These are phyloP conservation scores for Malus hybrid DNA, from an alignment of 331 rosid genomes.

Conservation along the genomic window DNA sequence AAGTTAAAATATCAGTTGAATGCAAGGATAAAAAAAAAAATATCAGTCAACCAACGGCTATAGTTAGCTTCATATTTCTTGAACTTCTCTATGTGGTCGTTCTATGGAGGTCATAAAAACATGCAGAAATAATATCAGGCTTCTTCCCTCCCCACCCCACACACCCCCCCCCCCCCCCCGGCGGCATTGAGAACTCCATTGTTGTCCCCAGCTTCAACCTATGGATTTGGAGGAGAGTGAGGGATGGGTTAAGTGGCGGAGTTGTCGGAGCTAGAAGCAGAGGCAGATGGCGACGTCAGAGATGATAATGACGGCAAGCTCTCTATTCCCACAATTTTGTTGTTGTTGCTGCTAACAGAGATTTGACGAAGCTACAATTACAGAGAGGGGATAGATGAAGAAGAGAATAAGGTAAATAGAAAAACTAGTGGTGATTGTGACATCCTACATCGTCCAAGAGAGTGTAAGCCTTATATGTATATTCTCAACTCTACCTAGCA, in stretches of 20 bases:
- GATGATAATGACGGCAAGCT: slow-evolving; percentile 22
- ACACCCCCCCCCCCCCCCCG: no score
- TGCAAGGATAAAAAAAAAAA: no score
- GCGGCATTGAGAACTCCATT: neutral
- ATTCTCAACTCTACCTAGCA: no score
- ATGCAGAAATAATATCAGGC: slow-evolving; percentile 11
- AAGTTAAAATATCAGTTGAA: no score
- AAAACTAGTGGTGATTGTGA: neutral
- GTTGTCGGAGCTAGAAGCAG: slow-evolving; percentile 26
- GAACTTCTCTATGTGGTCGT: slow-evolving; percentile 29
- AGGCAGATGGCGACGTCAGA: slow-evolving; percentile 17
- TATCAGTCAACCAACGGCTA: slow-evolving; percentile 33
- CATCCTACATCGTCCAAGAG: no score
- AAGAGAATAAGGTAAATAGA: neutral
- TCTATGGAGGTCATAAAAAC: slow-evolving; percentile 14
- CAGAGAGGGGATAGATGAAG: neutral
- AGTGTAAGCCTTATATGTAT: no score
- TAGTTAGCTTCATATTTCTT: slow-evolving; percentile 42
- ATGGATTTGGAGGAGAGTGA: slow-evolving; percentile 16
- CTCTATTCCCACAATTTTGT: slow-evolving; percentile 9
- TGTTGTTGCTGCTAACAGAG: neutral
- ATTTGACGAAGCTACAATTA: neutral
- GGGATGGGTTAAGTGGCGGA: slow-evolving; percentile 20
- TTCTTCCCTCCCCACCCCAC: slow-evolving; percentile 16
- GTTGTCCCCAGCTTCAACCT: slow-evolving; percentile 24